A percentile compares a stretch with the other conserved stretches of the same genome.
These are phyloP conservation scores for Extremus antarcticus DNA, from an alignment of 495 filamentous ascomycete species.

Conservation along the genomic window DNA sequence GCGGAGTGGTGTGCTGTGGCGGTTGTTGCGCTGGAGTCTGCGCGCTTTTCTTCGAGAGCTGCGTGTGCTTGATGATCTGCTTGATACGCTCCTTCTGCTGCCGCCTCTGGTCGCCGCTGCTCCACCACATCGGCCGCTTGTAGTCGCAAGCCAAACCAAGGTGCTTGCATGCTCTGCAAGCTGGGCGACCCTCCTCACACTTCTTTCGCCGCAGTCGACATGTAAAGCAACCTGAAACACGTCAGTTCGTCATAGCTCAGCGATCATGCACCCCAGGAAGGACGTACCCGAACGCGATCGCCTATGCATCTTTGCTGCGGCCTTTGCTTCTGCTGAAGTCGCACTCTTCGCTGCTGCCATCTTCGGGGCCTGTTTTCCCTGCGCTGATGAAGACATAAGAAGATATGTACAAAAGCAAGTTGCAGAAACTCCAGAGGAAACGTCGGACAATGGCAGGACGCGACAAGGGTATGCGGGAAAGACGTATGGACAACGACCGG, in stretches of 20 bases:
- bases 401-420: conserved; percentile 12
- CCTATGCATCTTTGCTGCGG: conserved; percentile 78
- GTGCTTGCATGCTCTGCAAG: conserved; percentile 81
- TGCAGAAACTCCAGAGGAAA: conserved; percentile 10
- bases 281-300: conserved; percentile 82
- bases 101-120: conserved; percentile 72
- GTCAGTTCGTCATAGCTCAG: conserved; percentile 21
- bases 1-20: conserved; percentile 51
- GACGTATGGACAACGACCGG: conserved; percentile 7
- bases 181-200: conserved; percentile 84
- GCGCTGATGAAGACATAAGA: conserved; percentile 20
- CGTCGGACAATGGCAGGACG: conserved; percentile 8
- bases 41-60: conserved; percentile 71
- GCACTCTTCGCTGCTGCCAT: conserved; percentile 33
- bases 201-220: conserved; percentile 94
- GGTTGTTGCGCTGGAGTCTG: conserved; percentile 22
- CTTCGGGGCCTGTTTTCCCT: conserved; percentile 25
- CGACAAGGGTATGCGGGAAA: conserved; percentile 15
- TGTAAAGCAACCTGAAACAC: conserved; percentile 76
- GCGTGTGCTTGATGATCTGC: conserved; percentile 92
- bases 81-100: conserved; percentile 91
- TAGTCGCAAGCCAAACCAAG: conserved; percentile 85
- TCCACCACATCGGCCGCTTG: conserved; percentile 95
- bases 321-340: conserved; percentile 31
- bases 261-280: conserved; percentile 14